Evolutionary conservation across 1,284 basidiomycete genomes (phyloP).

Genomic region (Trichosporon sp.): DNA sequence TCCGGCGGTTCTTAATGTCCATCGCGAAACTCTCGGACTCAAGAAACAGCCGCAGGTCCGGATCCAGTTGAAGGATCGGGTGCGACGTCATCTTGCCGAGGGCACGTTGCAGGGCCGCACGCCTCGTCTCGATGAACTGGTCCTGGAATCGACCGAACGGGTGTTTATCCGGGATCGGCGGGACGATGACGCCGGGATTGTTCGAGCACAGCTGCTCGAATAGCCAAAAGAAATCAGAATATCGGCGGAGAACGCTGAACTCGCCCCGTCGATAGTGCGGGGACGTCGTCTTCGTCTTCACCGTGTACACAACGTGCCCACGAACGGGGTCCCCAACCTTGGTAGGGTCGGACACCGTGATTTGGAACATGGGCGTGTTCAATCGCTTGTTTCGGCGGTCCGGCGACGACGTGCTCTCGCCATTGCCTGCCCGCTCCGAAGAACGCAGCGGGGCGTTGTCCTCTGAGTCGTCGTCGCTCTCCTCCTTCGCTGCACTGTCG

Average conservation of each 20-base stretch:
- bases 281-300: conserved; percentile 84
- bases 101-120: conserved; percentile 82
- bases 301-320: conserved; percentile 91
- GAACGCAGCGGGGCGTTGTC: conserved; percentile 8
- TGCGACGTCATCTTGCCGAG: conserved; percentile 86
- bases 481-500: conserved; percentile 27
- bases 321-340: conserved; percentile 89
- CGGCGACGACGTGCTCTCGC: conserved; percentile 21
- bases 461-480: conserved; percentile 19
- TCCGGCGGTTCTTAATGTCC: conserved; percentile 63
- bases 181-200: conserved; percentile 96
- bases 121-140: conserved; percentile 80
- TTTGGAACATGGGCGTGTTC: conserved; percentile 61
- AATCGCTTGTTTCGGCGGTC: conserved; percentile 30
- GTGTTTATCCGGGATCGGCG: conserved; percentile 94
- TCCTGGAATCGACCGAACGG: conserved; percentile 85
- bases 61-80: conserved; percentile 78
- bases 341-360: conserved; percentile 88
- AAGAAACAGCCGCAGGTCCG: conserved; percentile 82
- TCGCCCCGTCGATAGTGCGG: conserved; percentile 75
- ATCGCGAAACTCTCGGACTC: conserved; percentile 81
- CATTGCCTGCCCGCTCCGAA: background rate
- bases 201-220: conserved; percentile 86
- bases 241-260: conserved; percentile 89
- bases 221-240: conserved; percentile 96